phyloP scores from a whole-genome alignment of 345 rosid species.

The Boechera divaricarpa region DNA sequence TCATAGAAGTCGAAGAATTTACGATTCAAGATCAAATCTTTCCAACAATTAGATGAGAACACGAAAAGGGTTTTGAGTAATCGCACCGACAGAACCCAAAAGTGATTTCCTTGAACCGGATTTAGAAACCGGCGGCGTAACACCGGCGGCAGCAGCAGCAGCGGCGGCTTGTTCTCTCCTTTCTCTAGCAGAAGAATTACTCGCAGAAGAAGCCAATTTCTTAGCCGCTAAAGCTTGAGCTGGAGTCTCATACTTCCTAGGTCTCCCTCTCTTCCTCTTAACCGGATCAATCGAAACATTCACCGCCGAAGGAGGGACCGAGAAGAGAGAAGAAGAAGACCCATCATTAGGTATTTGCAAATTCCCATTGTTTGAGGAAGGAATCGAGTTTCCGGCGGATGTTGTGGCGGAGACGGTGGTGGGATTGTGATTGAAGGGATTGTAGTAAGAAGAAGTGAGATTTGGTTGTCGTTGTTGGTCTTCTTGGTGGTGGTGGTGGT shows the following conservation, averaged over 20 bases:
- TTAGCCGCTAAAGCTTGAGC: conserved; percentile 92
- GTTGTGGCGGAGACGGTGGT: conserved; percentile 52
- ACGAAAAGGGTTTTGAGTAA: conserved; percentile 38
- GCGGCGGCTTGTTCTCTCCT: conserved; percentile 52
- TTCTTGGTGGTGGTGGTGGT: conserved; percentile 38
- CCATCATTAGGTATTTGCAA: conserved; percentile 53
- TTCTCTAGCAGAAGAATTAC: conserved; percentile 51
- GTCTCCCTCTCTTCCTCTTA: conserved; percentile 88
- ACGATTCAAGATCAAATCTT: conserved; percentile 19
- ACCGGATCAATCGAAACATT: conserved; percentile 62
- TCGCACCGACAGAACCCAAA: conserved; percentile 50
- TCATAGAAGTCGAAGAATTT: background rate
- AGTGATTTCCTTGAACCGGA: conserved; percentile 52
- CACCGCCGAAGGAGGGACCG: conserved; percentile 70
- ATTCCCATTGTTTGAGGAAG: conserved; percentile 69
- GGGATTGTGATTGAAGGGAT: conserved; percentile 37
- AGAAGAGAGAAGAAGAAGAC: conserved; percentile 48
- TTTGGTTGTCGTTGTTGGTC: conserved; percentile 43
- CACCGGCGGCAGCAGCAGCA: conserved; percentile 34
- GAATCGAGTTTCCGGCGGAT: conserved; percentile 36
- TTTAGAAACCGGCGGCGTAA: conserved; percentile 29
- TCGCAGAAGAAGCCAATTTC: conserved; percentile 65
- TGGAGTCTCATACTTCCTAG: conserved; percentile 94
- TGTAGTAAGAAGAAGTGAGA: conserved; percentile 56
- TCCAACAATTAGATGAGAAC: background rate